Conservation (phyloP, 2,329 filamentous ascomycete genomes). For the Diaporthe sp. region DNA sequence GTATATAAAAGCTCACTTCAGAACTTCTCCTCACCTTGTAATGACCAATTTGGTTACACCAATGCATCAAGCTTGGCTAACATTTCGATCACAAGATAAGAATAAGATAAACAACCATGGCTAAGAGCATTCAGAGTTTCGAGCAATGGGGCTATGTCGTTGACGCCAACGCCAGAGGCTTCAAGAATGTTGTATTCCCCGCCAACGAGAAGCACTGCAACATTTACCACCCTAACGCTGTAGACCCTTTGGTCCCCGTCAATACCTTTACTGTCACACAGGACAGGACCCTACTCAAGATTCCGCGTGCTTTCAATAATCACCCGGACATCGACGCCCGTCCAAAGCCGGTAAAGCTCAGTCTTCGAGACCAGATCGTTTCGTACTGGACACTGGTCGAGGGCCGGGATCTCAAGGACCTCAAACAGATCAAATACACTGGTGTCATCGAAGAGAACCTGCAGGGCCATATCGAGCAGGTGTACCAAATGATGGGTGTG, state of each 20-base stretch:
- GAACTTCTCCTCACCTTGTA: no score
- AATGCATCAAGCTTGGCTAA: background rate
- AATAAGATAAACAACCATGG: background rate
- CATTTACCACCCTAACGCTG: background rate
- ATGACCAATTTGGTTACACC: background rate
- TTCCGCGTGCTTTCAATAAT: background rate
- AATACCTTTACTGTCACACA: background rate
- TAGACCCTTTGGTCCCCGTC: background rate
- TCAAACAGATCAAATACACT: background rate
- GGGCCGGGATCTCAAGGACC: background rate
- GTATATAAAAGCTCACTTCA: no score
- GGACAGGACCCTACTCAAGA: background rate
- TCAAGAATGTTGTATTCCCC: background rate
- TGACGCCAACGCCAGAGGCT: background rate
- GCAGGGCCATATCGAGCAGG: background rate
- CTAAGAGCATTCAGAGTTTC: background rate
- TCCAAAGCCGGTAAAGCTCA: background rate
- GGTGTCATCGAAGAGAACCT: background rate
- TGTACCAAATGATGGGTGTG: background rate
- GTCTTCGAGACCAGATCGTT: background rate
- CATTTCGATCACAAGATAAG: background rate
- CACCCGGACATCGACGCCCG: background rate
- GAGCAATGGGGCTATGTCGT: slow-evolving; percentile 46
- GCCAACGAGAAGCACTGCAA: background rate
- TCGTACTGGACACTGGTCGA: background rate